Percentiles rank a stretch among this genome's conserved stretches.
These are phyloP conservation scores for Tricholoma bakamatsutake DNA, from an alignment of 768 basidiomycete genomes.

Conservation along the genomic window DNA sequence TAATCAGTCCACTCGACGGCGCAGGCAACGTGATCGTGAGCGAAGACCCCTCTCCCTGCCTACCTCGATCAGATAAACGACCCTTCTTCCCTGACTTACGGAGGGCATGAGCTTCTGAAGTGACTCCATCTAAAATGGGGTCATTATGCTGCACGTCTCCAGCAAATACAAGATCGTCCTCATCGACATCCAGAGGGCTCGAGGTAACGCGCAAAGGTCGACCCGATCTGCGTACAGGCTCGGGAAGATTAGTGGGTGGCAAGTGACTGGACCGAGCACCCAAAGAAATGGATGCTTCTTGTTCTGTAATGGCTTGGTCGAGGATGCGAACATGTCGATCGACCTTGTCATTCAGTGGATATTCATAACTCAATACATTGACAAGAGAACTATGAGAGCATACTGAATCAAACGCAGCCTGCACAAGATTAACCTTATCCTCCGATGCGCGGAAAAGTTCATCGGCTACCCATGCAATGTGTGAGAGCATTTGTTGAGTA, in stretches of 20 bases:
- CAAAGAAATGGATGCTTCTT: constrained; percentile 36
- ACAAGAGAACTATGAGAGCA: constrained; percentile 15
- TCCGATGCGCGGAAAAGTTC: constrained; percentile 59
- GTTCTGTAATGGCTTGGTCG: constrained; percentile 56
- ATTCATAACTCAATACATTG: constrained; percentile 1
- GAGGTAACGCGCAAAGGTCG: constrained; percentile 37
- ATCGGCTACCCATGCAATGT: constrained; percentile 54
- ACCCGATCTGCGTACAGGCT: constrained; percentile 52
- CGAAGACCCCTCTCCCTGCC: constrained; percentile 8
- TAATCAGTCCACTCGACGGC: constrained; percentile 6
- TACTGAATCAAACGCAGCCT: constrained; percentile 66
- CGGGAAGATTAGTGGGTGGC: constrained; percentile 51
- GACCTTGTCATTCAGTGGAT: constrained; percentile 38
- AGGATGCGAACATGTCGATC: constrained; percentile 75
- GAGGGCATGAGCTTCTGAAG: background rate
- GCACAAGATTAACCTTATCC: constrained; percentile 74
- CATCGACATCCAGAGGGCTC: constrained; percentile 34
- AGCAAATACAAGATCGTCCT: constrained; percentile 4
- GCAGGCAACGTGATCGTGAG: constrained; percentile 35
- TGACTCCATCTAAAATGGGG: background rate
- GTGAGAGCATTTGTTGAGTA: constrained; percentile 46
- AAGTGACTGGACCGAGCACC: constrained; percentile 27
- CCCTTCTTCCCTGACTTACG: background rate
- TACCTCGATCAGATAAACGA: background rate
- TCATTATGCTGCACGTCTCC: background rate